phyloP scores from a whole-genome alignment of 805 yeast species.

The Ogataea pignaliae region DNA sequence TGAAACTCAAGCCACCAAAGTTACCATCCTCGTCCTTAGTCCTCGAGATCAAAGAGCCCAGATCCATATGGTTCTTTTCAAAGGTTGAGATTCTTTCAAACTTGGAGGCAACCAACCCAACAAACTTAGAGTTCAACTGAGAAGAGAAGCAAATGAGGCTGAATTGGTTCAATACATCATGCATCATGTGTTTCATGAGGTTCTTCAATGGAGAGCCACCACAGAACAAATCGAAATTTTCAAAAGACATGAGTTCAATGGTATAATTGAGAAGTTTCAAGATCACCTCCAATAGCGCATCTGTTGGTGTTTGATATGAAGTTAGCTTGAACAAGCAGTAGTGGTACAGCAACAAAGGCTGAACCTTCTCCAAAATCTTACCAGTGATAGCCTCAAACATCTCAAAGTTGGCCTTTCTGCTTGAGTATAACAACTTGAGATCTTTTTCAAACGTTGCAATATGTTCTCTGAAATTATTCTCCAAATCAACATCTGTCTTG shows the following conservation, averaged over 20 bases:
- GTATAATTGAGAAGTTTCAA: constrained; percentile 8
- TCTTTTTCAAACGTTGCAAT: constrained; percentile 7
- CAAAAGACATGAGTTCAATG: constrained; percentile 6
- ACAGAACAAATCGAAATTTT: constrained; percentile 1
- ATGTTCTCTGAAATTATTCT: constrained; percentile 8
- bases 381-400: constrained; percentile 6
- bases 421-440: constrained; percentile 6
- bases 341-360: constrained; percentile 6
- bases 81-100: constrained; percentile 9
- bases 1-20: no score
- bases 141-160: constrained; percentile 9
- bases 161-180: constrained; percentile 11
- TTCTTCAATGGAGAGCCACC: constrained; percentile 5
- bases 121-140: constrained; percentile 1
- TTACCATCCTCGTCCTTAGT: not conserved
- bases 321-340: constrained; percentile 13
- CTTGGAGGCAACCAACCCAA: constrained; percentile 8
- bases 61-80: constrained; percentile 1
- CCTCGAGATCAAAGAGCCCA: constrained; percentile 3
- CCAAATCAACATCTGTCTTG: constrained; percentile 2
- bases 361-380: constrained; percentile 8
- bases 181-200: constrained; percentile 5
- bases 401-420: constrained; percentile 5
- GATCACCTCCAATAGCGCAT: constrained; percentile 8
- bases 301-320: constrained; percentile 6